phyloP scores from a whole-genome alignment of 179 eudicot species.

The Pouteria campechiana region DNA sequence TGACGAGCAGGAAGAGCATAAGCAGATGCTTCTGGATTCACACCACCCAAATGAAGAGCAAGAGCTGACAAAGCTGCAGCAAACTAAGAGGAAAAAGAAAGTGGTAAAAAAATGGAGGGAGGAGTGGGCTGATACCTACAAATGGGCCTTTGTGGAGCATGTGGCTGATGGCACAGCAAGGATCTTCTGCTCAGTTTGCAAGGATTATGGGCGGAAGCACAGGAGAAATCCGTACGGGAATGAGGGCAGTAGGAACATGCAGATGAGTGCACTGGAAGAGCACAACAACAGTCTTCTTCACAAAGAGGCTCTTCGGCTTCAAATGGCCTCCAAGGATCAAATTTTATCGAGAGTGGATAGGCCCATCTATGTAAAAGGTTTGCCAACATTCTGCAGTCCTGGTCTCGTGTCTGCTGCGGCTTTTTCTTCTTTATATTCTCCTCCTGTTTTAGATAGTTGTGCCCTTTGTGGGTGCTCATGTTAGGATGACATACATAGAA shows the following conservation, averaged over 20 bases:
- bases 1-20: slow-evolving; percentile 69
- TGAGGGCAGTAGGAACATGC: slow-evolving; percentile 99
- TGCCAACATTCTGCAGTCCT: slow-evolving; percentile 7
- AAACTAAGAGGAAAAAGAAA: slow-evolving; percentile 79
- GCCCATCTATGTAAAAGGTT: slow-evolving; percentile 90
- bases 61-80: slow-evolving; percentile 53
- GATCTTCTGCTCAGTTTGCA: slow-evolving; percentile 92
- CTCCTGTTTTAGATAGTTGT: no score
- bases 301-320: slow-evolving; percentile 94
- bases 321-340: slow-evolving; percentile 94
- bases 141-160: slow-evolving; percentile 99
- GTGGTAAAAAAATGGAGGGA: slow-evolving; percentile 99
- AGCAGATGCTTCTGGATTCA: slow-evolving; percentile 39
- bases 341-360: slow-evolving; percentile 68
- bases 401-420: no score
- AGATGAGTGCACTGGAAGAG: slow-evolving; percentile 98
- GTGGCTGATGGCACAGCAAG: slow-evolving; percentile 92
- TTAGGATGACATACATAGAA: no score
- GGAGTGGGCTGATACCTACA: slow-evolving; percentile 99
- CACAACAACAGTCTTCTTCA: slow-evolving; percentile 96
- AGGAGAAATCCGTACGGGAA: slow-evolving; percentile 97
- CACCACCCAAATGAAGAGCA: slow-evolving; percentile 56
- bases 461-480: no score
- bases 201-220: slow-evolving; percentile 96
- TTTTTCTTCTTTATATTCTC: no score